Evolutionary conservation across 148 eudicot genomes (phyloP).

Genomic region (Suaeda aralocaspica): DNA sequence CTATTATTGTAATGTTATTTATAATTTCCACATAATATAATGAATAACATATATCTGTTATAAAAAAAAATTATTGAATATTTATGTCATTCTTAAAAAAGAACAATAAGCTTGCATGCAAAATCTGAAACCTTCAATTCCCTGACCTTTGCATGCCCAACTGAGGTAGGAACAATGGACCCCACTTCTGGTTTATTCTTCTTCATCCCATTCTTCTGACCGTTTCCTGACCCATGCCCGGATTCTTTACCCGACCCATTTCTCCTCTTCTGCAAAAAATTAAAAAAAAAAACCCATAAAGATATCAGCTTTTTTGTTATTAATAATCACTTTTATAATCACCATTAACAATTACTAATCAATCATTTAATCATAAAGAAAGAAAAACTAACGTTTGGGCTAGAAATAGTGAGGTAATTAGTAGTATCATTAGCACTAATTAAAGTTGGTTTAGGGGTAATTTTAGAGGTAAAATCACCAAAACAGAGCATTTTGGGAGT

Average conservation of each 20-base stretch:
- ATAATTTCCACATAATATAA: neutral
- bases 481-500: conserved; percentile 43
- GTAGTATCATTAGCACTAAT: neutral
- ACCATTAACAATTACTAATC: neutral
- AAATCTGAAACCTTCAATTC: neutral
- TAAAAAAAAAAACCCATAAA: too few species aligned
- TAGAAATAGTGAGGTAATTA: neutral
- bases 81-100: too few species aligned
- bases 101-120: conserved; percentile 28
- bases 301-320: neutral
- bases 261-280: conserved; percentile 36
- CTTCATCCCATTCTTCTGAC: conserved; percentile 25
- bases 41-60: neutral
- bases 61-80: too few species aligned
- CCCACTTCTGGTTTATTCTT: conserved; percentile 29
- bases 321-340: neutral
- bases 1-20: neutral
- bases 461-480: conserved; percentile 29
- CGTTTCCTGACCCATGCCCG: conserved; percentile 15
- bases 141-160: conserved; percentile 30
- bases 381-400: conserved; percentile 7
- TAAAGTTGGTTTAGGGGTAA: neutral
- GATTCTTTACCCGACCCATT: conserved; percentile 30
- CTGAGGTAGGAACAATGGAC: neutral
- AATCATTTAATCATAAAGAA: neutral